Percentiles rank a stretch among this genome's conserved stretches.
Evolutionary conservation across 345 rosid genomes (phyloP).

Genomic region (Gynandropsis gynandra): DNA sequence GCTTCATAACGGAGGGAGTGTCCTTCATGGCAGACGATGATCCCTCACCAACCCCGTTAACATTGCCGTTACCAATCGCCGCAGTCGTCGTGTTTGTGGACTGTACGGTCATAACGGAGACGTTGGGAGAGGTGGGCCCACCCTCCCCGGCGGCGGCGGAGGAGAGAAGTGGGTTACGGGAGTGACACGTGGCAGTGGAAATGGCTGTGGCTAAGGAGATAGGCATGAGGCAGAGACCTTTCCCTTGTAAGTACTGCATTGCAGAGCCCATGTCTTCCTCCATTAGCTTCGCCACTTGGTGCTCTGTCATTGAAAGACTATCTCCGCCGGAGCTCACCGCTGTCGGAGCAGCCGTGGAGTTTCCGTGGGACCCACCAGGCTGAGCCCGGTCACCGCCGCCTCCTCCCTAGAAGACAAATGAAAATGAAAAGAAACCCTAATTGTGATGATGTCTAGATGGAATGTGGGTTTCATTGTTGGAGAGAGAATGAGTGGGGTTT

Average conservation of each 20-base stretch:
- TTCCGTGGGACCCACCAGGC: too few species aligned
- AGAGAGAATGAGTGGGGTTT: slow-evolving; percentile 46
- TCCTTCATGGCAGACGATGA: slow-evolving; percentile 53
- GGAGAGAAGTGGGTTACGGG: slow-evolving; percentile 37
- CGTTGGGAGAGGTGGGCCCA: slow-evolving; percentile 63
- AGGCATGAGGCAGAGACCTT: slow-evolving; percentile 97
- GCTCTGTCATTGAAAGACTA: slow-evolving; percentile 57
- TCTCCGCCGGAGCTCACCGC: slow-evolving; percentile 26
- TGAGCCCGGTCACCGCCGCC: too few species aligned
- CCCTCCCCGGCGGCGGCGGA: slow-evolving; percentile 32
- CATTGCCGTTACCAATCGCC: slow-evolving; percentile 21
- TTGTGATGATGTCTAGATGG: slow-evolving; percentile 2
- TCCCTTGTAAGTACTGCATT: slow-evolving; percentile 94
- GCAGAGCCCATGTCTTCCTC: slow-evolving; percentile 98
- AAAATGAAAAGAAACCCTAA: slow-evolving; percentile 7
- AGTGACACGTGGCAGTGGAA: slow-evolving; percentile 63
- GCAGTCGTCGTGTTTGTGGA: slow-evolving; percentile 34
- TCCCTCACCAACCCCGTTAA: slow-evolving; percentile 27
- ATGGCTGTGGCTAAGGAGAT: slow-evolving; percentile 90
- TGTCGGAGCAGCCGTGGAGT: slow-evolving; percentile 28
- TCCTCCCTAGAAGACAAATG: too few species aligned
- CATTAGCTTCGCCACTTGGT: slow-evolving; percentile 91
- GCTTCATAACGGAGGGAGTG: slow-evolving; percentile 19
- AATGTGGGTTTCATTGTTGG: slow-evolving; percentile 5
- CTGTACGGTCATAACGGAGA: slow-evolving; percentile 71